phyloP scores from a whole-genome alignment of 2,329 filamentous ascomycete species.

The Thermothelomyces thermophilus region DNA sequence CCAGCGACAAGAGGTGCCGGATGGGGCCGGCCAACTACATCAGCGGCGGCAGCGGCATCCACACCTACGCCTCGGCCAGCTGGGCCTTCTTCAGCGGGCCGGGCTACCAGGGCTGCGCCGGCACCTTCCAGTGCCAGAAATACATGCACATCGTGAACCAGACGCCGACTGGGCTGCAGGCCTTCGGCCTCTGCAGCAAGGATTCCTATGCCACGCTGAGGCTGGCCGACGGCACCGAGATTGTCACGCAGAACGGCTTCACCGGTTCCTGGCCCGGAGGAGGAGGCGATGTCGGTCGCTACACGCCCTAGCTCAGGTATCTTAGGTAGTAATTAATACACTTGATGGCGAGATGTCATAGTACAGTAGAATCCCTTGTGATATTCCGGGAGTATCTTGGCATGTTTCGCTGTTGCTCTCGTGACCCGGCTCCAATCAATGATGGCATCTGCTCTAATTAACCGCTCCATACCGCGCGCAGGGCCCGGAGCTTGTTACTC shows the following conservation, averaged over 20 bases:
- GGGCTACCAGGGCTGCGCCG: conserved; percentile 33
- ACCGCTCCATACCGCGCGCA: conserved; percentile 10
- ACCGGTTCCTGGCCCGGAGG: conserved; percentile 14
- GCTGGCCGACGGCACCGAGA: conserved; percentile 30
- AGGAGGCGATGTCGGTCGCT: conserved; percentile 10
- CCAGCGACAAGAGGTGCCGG: conserved; percentile 33
- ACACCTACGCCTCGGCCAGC: conserved; percentile 37
- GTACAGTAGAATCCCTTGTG: neutral
- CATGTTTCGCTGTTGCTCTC: neutral
- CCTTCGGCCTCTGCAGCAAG: conserved; percentile 38
- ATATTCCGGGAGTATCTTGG: neutral
- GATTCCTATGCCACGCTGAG: conserved; percentile 31
- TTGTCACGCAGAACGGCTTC: conserved; percentile 11
- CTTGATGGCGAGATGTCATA: neutral
- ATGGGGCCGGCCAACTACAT: conserved; percentile 40
- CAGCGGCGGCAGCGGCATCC: conserved; percentile 36
- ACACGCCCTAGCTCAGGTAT: conserved; percentile 8
- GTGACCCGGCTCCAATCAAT: neutral
- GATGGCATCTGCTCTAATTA: too few species aligned
- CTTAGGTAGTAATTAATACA: neutral
- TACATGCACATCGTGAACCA: conserved; percentile 36
- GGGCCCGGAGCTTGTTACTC: conserved; percentile 11
- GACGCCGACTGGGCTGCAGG: conserved; percentile 34
- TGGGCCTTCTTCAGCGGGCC: conserved; percentile 40
- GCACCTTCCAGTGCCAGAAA: conserved; percentile 31